phyloP scores from a whole-genome alignment of 306 rosid genomes.

The Malus sieversii region DNA sequence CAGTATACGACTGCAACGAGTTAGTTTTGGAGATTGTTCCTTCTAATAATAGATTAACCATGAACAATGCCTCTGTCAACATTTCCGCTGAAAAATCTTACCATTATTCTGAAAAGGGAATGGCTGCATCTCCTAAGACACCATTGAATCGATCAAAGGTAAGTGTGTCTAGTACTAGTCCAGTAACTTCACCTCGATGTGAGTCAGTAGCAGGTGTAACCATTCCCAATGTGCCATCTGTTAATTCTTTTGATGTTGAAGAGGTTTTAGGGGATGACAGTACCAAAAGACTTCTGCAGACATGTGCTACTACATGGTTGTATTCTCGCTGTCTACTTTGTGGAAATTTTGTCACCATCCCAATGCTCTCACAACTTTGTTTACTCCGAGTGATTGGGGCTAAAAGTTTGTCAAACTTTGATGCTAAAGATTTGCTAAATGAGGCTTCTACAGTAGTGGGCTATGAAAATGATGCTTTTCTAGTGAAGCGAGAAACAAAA shows the following conservation, averaged over 20 bases:
- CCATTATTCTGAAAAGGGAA: constrained; percentile 33
- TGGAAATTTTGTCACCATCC: constrained; percentile 63
- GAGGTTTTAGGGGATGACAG: constrained; percentile 46
- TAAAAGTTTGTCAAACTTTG: constrained; percentile 21
- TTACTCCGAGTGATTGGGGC: constrained; percentile 51
- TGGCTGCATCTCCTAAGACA: constrained; percentile 56
- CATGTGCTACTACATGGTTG: constrained; percentile 42
- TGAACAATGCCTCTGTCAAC: constrained; percentile 19
- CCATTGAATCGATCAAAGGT: constrained; percentile 50
- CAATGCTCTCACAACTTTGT: constrained; percentile 51
- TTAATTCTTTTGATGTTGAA: constrained; percentile 40
- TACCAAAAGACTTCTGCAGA: constrained; percentile 46
- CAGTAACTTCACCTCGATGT: constrained; percentile 36
- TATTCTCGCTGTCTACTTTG: constrained; percentile 50
- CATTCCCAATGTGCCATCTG: constrained; percentile 25
- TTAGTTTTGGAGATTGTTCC: constrained; percentile 51
- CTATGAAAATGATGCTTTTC: constrained; percentile 37
- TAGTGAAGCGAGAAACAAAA: constrained; percentile 44
- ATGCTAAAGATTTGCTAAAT: constrained; percentile 18
- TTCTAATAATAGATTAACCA: constrained; percentile 26
- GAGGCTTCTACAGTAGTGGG: constrained; percentile 29
- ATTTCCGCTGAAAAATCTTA: constrained; percentile 25
- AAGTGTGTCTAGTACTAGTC: constrained; percentile 25
- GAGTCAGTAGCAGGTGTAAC: constrained; percentile 26
- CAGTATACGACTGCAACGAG: constrained; percentile 50